Base-by-base conservation (phyloP, 1,139 yeast species). In the Debaryomyces robertsiae region DNA sequence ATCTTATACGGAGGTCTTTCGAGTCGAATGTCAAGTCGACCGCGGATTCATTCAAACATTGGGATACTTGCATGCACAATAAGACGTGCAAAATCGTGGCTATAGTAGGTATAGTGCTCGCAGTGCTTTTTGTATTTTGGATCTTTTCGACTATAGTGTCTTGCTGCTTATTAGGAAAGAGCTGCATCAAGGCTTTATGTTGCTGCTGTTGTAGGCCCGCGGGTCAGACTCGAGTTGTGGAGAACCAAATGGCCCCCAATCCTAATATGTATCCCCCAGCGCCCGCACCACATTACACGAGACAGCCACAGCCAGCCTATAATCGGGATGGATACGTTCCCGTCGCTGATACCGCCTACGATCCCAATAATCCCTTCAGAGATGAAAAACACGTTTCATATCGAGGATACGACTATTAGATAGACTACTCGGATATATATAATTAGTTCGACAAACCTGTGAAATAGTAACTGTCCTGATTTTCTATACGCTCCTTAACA, bases 1-100 rank as follows among this genome's bases (percentile, higher is more conserved):
- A 25, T 16, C 16, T 40, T 27, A 25, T 40, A 14, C 27, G 30
- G 10, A 45, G 58, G 42, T 45, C 45, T 6, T 29, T 50, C 25
- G 31, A 42, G 3, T 34, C 35, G 1, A 46, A 51, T 23, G 67
- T 63, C 34, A 57, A 48, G 10, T 56, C 73, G 18, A 79, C 85
- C 0, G 83, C 81, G 6, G 55, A 74, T 15, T 69, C 88, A 2
- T 84, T 84, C 67, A 77, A 69, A 52, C 55, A 63, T 34, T 87
- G 95, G 94, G 79, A 83, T 55, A 77, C 86, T 2, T 87, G 96
- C 63, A 85, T 85, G 94, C 82, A 75, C 53, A 83, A 85, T 59
- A 79, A 66, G 29, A 72, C 82, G 29, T 87, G 96, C 63, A 86
- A 86, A 57, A 77, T 85, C 46, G 77, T 84, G 14, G 91, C 87